phyloP scores from a whole-genome alignment of 768 basidiomycete species.

The Zangia roseola region DNA sequence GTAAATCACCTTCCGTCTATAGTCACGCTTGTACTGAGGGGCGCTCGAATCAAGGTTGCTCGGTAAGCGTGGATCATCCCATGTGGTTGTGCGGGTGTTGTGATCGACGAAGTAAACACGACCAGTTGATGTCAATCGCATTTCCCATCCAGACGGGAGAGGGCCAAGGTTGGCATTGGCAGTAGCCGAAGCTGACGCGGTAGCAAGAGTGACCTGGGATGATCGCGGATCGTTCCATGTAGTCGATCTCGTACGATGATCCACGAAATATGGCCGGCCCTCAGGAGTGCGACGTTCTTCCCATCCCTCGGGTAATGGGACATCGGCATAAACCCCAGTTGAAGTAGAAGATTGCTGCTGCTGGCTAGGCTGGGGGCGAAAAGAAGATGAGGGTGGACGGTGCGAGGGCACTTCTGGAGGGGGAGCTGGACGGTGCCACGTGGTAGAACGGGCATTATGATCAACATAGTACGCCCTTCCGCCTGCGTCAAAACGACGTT shows the following conservation, averaged over 20 bases:
- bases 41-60: constrained; percentile 81
- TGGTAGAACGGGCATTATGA: constrained; percentile 77
- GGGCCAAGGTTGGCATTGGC: constrained; percentile 69
- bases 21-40: constrained; percentile 95
- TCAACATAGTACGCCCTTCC: constrained; percentile 85
- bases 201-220: constrained; percentile 45
- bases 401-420: constrained; percentile 24
- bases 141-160: constrained; percentile 92
- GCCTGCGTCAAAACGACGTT: constrained; percentile 65
- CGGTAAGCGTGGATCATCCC: constrained; percentile 91
- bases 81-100: constrained; percentile 84
- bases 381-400: constrained; percentile 10
- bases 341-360: constrained; percentile 31
- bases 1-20: constrained; percentile 87
- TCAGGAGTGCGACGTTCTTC: constrained; percentile 90
- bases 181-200: constrained; percentile 42
- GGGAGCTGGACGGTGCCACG: constrained; percentile 63
- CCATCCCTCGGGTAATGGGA: constrained; percentile 86
- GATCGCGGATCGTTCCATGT: constrained; percentile 88
- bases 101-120: constrained; percentile 94
- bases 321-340: constrained; percentile 45
- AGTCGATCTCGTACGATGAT: constrained; percentile 82
- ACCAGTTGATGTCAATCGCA: constrained; percentile 82
- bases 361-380: constrained; percentile 14
- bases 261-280: constrained; percentile 72